A percentile compares a stretch with the other conserved stretches of the same genome.
phyloP scores from a whole-genome alignment of 768 basidiomycete species.

The Rhodotorula kratochvilovae region DNA sequence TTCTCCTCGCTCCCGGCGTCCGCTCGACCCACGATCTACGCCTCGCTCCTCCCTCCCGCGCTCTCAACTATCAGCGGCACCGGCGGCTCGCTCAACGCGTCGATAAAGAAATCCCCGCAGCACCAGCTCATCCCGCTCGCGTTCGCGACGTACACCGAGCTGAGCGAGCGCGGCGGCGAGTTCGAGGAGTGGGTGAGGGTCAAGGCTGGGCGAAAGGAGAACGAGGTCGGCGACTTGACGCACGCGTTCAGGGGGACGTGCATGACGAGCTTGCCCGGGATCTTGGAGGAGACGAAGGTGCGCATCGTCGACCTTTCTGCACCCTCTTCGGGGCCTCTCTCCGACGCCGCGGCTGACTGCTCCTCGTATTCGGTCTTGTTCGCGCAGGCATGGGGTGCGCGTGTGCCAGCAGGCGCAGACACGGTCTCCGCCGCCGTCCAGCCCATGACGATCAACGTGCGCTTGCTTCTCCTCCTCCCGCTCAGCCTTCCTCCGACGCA shows the following conservation, averaged over 20 bases:
- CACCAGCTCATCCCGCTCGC: conserved; percentile 38
- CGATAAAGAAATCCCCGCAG: conserved; percentile 36
- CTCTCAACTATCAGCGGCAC: conserved; percentile 31
- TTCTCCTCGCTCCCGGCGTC: conserved; percentile 21
- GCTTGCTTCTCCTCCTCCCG: background rate
- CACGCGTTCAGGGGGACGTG: conserved; percentile 42
- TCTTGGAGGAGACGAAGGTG: conserved; percentile 43
- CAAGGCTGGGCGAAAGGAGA: conserved; percentile 40
- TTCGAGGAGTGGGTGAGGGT: conserved; percentile 41
- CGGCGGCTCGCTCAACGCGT: conserved; percentile 34
- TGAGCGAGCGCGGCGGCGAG: conserved; percentile 25
- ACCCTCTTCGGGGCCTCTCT: background rate
- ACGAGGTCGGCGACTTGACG: conserved; percentile 39
- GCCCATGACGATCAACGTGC: conserved; percentile 30
- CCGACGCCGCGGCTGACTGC: too few species aligned
- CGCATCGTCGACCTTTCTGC: background rate
- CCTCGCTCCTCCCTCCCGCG: conserved; percentile 31
- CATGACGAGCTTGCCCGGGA: conserved; percentile 39
- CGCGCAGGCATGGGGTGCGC: conserved; percentile 27
- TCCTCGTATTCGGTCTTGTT: background rate
- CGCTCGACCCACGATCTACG: conserved; percentile 26
- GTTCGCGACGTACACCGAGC: conserved; percentile 37
- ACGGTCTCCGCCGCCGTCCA: conserved; percentile 20
- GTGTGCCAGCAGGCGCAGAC: conserved; percentile 24
- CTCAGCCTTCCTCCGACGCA: too few species aligned